A percentile compares a stretch with the other conserved stretches of the same genome.
phyloP scores from a whole-genome alignment of 768 basidiomycete genomes.

The Kwoniella shandongensis region DNA sequence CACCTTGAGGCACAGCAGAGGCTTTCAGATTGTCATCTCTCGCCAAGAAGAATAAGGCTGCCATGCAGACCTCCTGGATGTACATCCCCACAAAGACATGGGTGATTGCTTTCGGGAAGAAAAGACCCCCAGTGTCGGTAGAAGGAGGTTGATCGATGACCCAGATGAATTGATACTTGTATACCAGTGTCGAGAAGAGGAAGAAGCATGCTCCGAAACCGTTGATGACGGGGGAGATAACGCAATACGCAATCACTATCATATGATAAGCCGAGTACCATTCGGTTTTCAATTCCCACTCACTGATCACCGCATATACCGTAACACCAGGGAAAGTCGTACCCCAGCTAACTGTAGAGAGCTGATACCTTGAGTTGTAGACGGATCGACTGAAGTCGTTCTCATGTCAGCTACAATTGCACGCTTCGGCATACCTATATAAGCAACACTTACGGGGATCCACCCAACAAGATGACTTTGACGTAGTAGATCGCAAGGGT shows the following conservation, averaged over 20 bases:
- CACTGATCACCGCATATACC: slow-evolving; percentile 77
- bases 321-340: slow-evolving; percentile 68
- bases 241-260: slow-evolving; percentile 64
- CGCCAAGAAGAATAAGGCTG: slow-evolving; percentile 87
- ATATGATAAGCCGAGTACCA: slow-evolving; percentile 53
- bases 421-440: background rate
- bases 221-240: slow-evolving; percentile 91
- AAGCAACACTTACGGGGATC: slow-evolving; percentile 58
- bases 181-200: slow-evolving; percentile 76
- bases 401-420: slow-evolving; percentile 60
- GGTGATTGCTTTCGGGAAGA: slow-evolving; percentile 91
- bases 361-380: slow-evolving; percentile 75
- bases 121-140: slow-evolving; percentile 84
- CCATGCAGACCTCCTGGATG: slow-evolving; percentile 79
- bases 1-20: slow-evolving; percentile 70
- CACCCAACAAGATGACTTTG: slow-evolving; percentile 80
- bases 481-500: slow-evolving; percentile 81
- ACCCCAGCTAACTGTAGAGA: slow-evolving; percentile 72
- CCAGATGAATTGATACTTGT: slow-evolving; percentile 80
- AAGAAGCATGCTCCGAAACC: slow-evolving; percentile 81
- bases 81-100: slow-evolving; percentile 94
- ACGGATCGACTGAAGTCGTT: slow-evolving; percentile 57
- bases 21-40: slow-evolving; percentile 60
- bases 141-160: slow-evolving; percentile 65
- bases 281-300: slow-evolving; percentile 40